Percentiles rank a stretch among this genome's conserved stretches.
These are phyloP conservation scores for Inga laurina DNA, from an alignment of 306 rosid genomes.

Conservation along the genomic window DNA sequence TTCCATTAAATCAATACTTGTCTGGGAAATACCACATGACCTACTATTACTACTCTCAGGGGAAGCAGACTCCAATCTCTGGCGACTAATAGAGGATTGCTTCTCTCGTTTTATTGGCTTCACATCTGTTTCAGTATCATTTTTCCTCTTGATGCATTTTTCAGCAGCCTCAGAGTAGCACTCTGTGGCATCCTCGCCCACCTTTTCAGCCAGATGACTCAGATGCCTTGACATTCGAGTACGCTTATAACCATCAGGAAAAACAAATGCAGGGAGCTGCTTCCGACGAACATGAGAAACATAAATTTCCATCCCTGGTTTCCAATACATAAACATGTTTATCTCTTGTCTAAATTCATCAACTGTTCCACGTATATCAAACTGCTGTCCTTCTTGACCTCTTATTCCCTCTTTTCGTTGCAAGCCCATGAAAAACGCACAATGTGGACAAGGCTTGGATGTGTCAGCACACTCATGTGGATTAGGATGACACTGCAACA, in stretches of 20 bases:
- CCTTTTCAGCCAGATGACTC: slow-evolving; percentile 49
- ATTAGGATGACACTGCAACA: slow-evolving; percentile 97
- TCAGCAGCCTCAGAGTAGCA: slow-evolving; percentile 45
- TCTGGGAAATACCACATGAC: slow-evolving; percentile 50
- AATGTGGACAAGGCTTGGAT: slow-evolving; percentile 80
- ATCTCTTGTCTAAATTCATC: slow-evolving; percentile 92
- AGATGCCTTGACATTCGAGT: slow-evolving; percentile 56
- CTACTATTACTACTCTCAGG: slow-evolving; percentile 47
- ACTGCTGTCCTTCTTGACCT: slow-evolving; percentile 95
- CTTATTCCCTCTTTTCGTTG: slow-evolving; percentile 96
- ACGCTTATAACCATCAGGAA: slow-evolving; percentile 83
- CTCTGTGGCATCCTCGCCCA: slow-evolving; percentile 42
- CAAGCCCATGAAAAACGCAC: slow-evolving; percentile 97
- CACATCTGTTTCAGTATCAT: slow-evolving; percentile 44
- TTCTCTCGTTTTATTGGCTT: slow-evolving; percentile 49
- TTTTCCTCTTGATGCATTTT: slow-evolving; percentile 73
- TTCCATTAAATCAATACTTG: slow-evolving; percentile 41
- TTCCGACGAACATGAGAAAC: slow-evolving; percentile 97
- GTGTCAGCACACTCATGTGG: slow-evolving; percentile 78
- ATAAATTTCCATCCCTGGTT: slow-evolving; percentile 88
- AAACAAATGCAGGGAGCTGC: slow-evolving; percentile 90
- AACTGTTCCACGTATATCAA: slow-evolving; percentile 95
- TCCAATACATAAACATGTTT: slow-evolving; percentile 79
- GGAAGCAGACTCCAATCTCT: slow-evolving; percentile 49
- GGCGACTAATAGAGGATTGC: slow-evolving; percentile 64